phyloP scores from a whole-genome alignment of 768 basidiomycete species.

The Dacryopinax spathularia region DNA sequence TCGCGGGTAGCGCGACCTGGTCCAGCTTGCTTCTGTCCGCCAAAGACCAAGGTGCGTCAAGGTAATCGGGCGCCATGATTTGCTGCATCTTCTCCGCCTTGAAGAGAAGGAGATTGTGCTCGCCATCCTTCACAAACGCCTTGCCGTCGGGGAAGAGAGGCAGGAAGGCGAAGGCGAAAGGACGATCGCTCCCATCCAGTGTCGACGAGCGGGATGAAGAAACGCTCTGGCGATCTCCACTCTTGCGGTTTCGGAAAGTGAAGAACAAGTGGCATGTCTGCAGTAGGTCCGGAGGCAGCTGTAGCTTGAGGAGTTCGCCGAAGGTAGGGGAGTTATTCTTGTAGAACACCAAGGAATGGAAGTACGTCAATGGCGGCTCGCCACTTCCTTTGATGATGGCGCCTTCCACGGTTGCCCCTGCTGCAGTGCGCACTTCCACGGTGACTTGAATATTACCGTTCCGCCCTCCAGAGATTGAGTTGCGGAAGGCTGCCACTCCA shows the following conservation, averaged over 20 bases:
- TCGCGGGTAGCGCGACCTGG: conserved; percentile 40
- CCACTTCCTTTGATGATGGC: conserved; percentile 74
- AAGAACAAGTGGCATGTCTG: conserved; percentile 87
- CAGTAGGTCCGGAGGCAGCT: conserved; percentile 50
- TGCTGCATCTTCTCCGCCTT: conserved; percentile 56
- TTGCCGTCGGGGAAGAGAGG: conserved; percentile 66
- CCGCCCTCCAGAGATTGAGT: conserved; percentile 36
- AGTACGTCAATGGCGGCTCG: conserved; percentile 64
- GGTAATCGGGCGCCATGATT: conserved; percentile 55
- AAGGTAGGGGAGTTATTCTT: conserved; percentile 81
- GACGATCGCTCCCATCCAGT: conserved; percentile 42
- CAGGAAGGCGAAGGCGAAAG: conserved; percentile 86
- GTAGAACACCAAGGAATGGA: conserved; percentile 82
- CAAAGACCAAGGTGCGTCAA: conserved; percentile 50
- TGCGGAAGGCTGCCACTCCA: conserved; percentile 11
- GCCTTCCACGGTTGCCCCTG: conserved; percentile 53
- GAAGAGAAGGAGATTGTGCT: conserved; percentile 73
- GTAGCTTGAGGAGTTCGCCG: conserved; percentile 83
- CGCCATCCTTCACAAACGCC: conserved; percentile 79
- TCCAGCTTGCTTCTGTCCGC: conserved; percentile 44
- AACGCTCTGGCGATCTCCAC: conserved; percentile 19
- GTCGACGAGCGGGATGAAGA: conserved; percentile 5
- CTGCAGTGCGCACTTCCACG: conserved; percentile 66
- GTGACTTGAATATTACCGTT: conserved; percentile 73
- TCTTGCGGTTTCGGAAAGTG: conserved; percentile 60